A percentile compares a stretch with the other conserved stretches of the same genome.
Evolutionary conservation across 495 filamentous ascomycete species (phyloP).

Genomic region (Copromyces sp.): DNA sequence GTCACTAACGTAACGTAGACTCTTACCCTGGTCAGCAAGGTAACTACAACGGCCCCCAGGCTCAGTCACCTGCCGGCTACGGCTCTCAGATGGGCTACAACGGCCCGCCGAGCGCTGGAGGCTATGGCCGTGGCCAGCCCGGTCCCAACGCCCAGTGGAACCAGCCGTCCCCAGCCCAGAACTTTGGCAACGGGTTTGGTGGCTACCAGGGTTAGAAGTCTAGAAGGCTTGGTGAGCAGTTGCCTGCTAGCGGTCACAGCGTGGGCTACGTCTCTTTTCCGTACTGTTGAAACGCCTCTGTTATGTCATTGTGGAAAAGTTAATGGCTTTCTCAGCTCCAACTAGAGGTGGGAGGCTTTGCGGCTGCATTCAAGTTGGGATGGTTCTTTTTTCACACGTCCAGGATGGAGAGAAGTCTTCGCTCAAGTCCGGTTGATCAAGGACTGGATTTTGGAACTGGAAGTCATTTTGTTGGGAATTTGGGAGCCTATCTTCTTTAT

Average conservation of each 20-base stretch:
- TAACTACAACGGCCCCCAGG: slow-evolving; percentile 41
- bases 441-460: slow-evolving; percentile 10
- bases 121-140: slow-evolving; percentile 74
- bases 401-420: background rate
- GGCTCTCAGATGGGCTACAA: slow-evolving; percentile 52
- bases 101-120: slow-evolving; percentile 62
- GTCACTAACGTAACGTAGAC: slow-evolving; percentile 19
- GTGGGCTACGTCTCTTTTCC: slow-evolving; percentile 6
- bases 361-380: background rate
- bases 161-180: slow-evolving; percentile 46
- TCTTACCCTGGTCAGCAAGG: slow-evolving; percentile 45
- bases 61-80: slow-evolving; percentile 49
- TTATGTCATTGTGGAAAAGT: slow-evolving; percentile 3
- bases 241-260: background rate
- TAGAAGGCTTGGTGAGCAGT: background rate
- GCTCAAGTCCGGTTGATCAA: slow-evolving; percentile 1
- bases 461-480: slow-evolving; percentile 10
- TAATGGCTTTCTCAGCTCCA: background rate
- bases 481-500: slow-evolving; percentile 9
- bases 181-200: slow-evolving; percentile 49
- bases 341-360: background rate
- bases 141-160: slow-evolving; percentile 66
- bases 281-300: slow-evolving; percentile 1
- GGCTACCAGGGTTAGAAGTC: slow-evolving; percentile 45
- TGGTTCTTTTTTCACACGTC: background rate